Conservation (phyloP, 805 yeast genomes). For the Kuraishia piskuri region DNA sequence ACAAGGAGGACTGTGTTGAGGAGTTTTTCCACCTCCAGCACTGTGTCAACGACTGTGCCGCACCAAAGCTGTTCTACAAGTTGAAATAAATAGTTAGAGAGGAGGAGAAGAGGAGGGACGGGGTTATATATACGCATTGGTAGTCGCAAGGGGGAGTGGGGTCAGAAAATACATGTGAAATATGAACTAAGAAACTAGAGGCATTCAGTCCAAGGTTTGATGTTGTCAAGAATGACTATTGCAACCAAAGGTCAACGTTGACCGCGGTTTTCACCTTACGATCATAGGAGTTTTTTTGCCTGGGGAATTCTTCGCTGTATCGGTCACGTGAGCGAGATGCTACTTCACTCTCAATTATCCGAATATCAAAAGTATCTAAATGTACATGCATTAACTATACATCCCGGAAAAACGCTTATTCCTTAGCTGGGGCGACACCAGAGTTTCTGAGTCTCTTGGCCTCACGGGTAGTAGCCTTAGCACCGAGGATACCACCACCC, state of each 20-base stretch:
- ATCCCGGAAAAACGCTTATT: not conserved
- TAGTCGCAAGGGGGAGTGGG: not conserved
- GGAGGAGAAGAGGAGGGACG: not conserved
- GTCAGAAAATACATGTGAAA: not conserved
- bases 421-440: not conserved
- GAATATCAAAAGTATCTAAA: not conserved
- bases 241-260: too few relatives aligned
- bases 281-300: too few relatives aligned
- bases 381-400: not conserved
- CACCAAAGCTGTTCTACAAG: conserved; percentile 82
- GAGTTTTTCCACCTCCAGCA: conserved; percentile 97
- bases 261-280: too few relatives aligned
- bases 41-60: conserved; percentile 84
- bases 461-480: conserved; percentile 80
- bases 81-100: conserved; percentile 47
- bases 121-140: not conserved
- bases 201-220: too few relatives aligned
- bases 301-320: too few relatives aligned
- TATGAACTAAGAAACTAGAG: too few relatives aligned
- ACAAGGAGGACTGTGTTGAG: conserved; percentile 97
- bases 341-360: not conserved
- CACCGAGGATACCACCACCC: conserved; percentile 99
- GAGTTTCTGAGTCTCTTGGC: conserved; percentile 36
- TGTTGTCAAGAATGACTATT: too few relatives aligned
- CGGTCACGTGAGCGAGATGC: not conserved